Evolutionary conservation across 306 rosid genomes (phyloP).

Genomic region (Fragaria vesca): DNA sequence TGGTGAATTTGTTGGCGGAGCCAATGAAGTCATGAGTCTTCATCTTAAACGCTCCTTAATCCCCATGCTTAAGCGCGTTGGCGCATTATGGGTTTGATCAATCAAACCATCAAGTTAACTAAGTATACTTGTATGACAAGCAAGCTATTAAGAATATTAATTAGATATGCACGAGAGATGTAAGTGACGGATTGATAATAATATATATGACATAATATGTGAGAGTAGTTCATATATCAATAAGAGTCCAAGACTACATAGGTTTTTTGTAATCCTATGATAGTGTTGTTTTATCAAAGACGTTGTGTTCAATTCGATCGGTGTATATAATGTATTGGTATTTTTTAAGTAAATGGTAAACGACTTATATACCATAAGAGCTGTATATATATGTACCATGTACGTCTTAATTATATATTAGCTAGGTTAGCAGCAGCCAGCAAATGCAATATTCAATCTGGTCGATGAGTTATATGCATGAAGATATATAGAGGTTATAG

Average conservation of each 20-base stretch:
- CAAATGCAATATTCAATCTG: not conserved
- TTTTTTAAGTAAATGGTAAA: not conserved
- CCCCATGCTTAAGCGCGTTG: conserved; percentile 88
- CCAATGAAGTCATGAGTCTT: conserved; percentile 90
- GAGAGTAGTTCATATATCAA: not conserved
- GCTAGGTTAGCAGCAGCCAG: not conserved
- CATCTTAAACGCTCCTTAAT: conserved; percentile 76
- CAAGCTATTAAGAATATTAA: not conserved
- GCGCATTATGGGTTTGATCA: conserved; percentile 77
- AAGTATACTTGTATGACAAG: not conserved
- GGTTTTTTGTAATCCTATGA: not conserved
- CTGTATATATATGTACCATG: no score
- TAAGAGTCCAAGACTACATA: not conserved
- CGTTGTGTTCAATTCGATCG: not conserved
- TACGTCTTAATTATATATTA: no score
- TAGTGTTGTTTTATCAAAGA: not conserved
- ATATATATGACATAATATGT: not conserved
- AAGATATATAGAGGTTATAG: not conserved
- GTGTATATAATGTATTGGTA: not conserved
- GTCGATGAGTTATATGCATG: not conserved
- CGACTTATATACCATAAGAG: not conserved
- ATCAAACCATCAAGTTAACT: not conserved
- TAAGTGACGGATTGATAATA: not conserved
- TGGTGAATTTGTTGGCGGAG: conserved; percentile 78
- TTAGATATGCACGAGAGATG: not conserved